phyloP scores from a whole-genome alignment of 176 grass and related monocot genomes.

The Triticum urartu region DNA sequence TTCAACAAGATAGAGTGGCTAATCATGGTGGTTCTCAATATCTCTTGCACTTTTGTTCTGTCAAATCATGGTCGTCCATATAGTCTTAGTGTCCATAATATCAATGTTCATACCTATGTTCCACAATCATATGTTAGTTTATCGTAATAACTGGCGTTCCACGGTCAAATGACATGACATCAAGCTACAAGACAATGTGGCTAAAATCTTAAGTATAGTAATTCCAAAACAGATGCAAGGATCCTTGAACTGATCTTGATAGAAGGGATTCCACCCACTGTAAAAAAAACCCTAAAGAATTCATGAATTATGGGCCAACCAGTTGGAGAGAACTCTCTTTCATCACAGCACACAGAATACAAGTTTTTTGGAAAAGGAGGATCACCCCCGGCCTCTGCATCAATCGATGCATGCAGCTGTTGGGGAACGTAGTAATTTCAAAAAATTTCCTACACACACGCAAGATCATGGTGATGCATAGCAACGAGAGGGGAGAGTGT shows the following conservation, averaged over 20 bases:
- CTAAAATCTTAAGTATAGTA: slow-evolving; percentile 6
- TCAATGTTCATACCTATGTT: not conserved
- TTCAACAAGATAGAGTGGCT: slow-evolving; percentile 8
- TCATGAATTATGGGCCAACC: slow-evolving; percentile 6
- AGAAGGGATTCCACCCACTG: not conserved
- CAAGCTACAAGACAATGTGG: slow-evolving; percentile 9
- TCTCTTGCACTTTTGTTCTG: not conserved
- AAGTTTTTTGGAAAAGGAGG: not conserved
- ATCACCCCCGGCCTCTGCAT: too few species aligned
- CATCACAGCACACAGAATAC: slow-evolving; percentile 4
- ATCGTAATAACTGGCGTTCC: not conserved
- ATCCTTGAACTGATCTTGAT: slow-evolving; percentile 25
- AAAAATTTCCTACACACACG: too few species aligned
- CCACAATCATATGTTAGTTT: slow-evolving; percentile 19
- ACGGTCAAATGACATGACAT: slow-evolving; percentile 34
- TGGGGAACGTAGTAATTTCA: too few species aligned
- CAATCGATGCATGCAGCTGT: too few species aligned
- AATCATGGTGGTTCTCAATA: not conserved
- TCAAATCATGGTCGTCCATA: slow-evolving; percentile 12
- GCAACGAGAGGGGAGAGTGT: too few species aligned
- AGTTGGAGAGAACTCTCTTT: slow-evolving; percentile 14
- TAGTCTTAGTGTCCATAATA: slow-evolving; percentile 8
- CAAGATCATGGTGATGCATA: too few species aligned
- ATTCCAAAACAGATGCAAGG: slow-evolving; percentile 36
- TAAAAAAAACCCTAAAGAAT: slow-evolving; percentile 8